These are phyloP conservation scores for Lolium perenne DNA, from an alignment of 176 grass and related monocot genomes.

Conservation along the genomic window DNA sequence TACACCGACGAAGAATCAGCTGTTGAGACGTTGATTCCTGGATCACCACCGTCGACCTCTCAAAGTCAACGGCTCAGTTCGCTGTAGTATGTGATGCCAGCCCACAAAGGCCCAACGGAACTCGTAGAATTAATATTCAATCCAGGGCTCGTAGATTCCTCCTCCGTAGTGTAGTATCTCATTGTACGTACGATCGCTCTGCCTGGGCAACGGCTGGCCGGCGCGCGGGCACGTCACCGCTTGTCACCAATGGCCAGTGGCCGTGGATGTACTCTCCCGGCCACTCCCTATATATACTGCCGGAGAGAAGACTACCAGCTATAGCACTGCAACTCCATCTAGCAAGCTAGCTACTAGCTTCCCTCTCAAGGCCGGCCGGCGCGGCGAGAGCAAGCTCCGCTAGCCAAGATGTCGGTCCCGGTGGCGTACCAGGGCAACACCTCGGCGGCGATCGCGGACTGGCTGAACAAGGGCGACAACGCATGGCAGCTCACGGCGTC, in stretches of 20 bases:
- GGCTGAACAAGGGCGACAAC: conserved; percentile 94
- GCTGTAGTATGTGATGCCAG: no score
- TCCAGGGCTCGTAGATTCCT: not conserved
- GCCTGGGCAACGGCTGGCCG: not conserved
- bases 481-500: conserved; percentile 85
- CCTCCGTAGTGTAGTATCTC: not conserved
- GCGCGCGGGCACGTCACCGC: not conserved
- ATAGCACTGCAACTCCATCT: not conserved
- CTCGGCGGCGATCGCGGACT: conserved; percentile 54
- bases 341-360: not conserved
- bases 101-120: no score
- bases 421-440: conserved; percentile 53
- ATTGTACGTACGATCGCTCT: not conserved
- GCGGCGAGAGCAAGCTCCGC: not conserved
- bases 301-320: not conserved
- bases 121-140: not conserved
- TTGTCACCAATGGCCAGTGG: not conserved
- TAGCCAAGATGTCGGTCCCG: conserved; percentile 37
- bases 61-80: not conserved
- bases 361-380: not conserved
- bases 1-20: not conserved
- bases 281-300: not conserved
- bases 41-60: not conserved
- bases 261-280: not conserved
- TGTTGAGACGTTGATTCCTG: not conserved